phyloP scores from a whole-genome alignment of 495 filamentous ascomycete genomes.

The Paragyromitra xinjiangensis region DNA sequence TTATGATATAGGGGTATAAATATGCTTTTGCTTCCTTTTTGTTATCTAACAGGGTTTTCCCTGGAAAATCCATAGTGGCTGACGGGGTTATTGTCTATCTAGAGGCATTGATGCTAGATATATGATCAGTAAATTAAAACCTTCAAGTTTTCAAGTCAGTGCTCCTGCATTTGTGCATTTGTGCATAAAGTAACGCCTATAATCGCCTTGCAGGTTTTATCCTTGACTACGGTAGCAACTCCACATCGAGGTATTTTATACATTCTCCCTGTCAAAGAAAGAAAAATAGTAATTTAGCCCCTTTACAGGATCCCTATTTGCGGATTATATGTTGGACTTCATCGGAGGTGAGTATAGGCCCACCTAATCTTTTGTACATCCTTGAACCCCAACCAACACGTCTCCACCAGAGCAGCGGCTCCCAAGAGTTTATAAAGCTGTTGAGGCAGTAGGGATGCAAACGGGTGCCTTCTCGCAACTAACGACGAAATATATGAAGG shows the following conservation, averaged over 20 bases:
- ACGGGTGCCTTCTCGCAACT: slow-evolving; percentile 86
- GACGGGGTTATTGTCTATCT: slow-evolving; percentile 47
- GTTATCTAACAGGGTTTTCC: neutral
- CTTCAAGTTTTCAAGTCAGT: slow-evolving; percentile 69
- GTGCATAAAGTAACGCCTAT: slow-evolving; percentile 8
- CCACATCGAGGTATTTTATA: slow-evolving; percentile 77
- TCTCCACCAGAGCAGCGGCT: slow-evolving; percentile 62
- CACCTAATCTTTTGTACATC: neutral
- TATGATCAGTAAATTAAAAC: slow-evolving; percentile 84
- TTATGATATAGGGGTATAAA: slow-evolving; percentile 50
- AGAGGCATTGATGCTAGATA: slow-evolving; percentile 90
- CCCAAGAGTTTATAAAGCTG: slow-evolving; percentile 73
- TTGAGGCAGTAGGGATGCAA: slow-evolving; percentile 74
- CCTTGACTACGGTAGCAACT: slow-evolving; percentile 86
- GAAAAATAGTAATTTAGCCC: slow-evolving; percentile 16
- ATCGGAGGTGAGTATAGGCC: slow-evolving; percentile 66
- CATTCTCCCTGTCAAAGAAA: neutral
- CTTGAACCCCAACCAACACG: slow-evolving; percentile 15
- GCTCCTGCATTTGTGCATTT: neutral
- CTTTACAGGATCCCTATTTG: slow-evolving; percentile 75
- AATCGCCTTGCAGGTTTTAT: slow-evolving; percentile 63
- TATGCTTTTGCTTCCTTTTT: neutral
- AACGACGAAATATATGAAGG: slow-evolving; percentile 79
- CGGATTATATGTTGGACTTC: slow-evolving; percentile 79
- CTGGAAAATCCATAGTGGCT: neutral